Evolutionary conservation across 192 early-diverging fungal species (phyloP).

Genomic region (Rhizophagus sp.): DNA sequence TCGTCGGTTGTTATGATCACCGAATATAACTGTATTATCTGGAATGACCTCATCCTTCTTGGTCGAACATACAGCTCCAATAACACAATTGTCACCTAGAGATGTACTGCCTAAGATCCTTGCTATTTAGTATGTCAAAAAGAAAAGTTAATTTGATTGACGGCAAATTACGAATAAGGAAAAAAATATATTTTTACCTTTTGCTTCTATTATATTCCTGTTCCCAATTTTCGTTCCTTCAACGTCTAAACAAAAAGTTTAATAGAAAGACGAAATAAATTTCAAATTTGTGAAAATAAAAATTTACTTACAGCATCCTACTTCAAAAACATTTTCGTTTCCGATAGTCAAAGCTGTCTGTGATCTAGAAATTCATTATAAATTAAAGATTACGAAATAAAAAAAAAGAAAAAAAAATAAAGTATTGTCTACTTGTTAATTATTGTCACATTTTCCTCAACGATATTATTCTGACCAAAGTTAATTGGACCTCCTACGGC

Average conservation of each 20-base stretch:
- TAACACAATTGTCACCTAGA: constrained; percentile 69
- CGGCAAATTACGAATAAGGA: neutral
- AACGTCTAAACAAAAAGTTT: constrained; percentile 47
- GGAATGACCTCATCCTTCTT: constrained; percentile 57
- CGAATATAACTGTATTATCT: constrained; percentile 70
- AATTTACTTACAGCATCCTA: constrained; percentile 59
- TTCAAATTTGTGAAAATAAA: neutral
- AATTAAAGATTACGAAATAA: neutral
- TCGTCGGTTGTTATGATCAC: constrained; percentile 52
- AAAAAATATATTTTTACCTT: constrained; percentile 44
- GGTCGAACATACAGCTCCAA: constrained; percentile 68
- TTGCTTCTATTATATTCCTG: constrained; percentile 64
- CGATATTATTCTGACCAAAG: constrained; percentile 71
- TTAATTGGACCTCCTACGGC: constrained; percentile 67
- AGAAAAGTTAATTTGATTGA: neutral
- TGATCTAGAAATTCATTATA: constrained; percentile 34
- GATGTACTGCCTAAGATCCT: constrained; percentile 54
- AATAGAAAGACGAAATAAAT: neutral
- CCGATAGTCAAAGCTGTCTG: constrained; percentile 62
- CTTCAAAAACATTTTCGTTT: constrained; percentile 75
- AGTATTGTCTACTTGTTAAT: constrained; percentile 60
- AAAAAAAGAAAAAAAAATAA: neutral
- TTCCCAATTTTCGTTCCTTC: constrained; percentile 68
- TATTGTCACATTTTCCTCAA: constrained; percentile 73
- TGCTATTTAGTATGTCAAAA: constrained; percentile 37